Conservation (phyloP, 2,329 filamentous ascomycete genomes). For the Fusarium heterosporum region DNA sequence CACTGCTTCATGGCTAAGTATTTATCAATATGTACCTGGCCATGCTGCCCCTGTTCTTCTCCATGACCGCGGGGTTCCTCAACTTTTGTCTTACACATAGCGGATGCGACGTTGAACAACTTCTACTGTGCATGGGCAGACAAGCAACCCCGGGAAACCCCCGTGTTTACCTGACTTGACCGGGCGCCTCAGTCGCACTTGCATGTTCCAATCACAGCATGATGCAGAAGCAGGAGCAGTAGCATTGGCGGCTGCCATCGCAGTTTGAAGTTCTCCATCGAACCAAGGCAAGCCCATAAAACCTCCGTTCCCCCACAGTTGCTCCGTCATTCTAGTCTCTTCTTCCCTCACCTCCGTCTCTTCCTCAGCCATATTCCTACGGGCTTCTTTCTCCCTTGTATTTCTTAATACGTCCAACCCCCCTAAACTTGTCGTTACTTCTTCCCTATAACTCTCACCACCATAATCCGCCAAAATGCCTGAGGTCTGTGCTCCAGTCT, state of each 20-base stretch:
- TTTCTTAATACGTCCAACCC: slow-evolving; percentile 16
- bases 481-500: slow-evolving; percentile 44
- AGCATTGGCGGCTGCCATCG: background rate
- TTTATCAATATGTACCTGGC: slow-evolving; percentile 7
- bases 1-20: too few relatives aligned
- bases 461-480: slow-evolving; percentile 49
- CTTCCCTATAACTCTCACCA: slow-evolving; percentile 1
- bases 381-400: slow-evolving; percentile 16
- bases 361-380: slow-evolving; percentile 23
- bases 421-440: background rate
- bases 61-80: slow-evolving; percentile 35
- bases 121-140: slow-evolving; percentile 1
- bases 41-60: slow-evolving; percentile 13
- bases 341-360: slow-evolving; percentile 13
- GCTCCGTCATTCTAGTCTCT: slow-evolving; percentile 16
- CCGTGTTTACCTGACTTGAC: slow-evolving; percentile 1
- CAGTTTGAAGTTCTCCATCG: slow-evolving; percentile 13
- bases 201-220: slow-evolving; percentile 28
- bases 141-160: slow-evolving; percentile 15
- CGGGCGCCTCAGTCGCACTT: slow-evolving; percentile 27
- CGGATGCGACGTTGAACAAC: slow-evolving; percentile 21
- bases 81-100: slow-evolving; percentile 35
- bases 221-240: slow-evolving; percentile 2
- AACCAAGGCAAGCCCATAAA: slow-evolving; percentile 59
- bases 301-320: slow-evolving; percentile 33